These are phyloP conservation scores for Fusarium coffeatum DNA, from an alignment of 2,329 filamentous ascomycete genomes.

Conservation along the genomic window DNA sequence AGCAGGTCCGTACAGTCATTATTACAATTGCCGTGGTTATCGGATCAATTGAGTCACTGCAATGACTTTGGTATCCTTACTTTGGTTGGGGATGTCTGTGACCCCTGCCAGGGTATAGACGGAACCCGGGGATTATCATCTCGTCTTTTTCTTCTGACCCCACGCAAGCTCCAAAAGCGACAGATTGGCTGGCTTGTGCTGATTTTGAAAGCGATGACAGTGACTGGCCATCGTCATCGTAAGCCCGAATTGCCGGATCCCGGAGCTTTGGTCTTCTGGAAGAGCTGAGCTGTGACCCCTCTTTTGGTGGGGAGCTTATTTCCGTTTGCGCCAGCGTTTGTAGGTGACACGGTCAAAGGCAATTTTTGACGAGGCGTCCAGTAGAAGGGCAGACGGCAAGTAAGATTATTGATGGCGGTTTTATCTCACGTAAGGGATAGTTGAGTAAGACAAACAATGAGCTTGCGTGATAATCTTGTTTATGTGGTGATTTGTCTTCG, in stretches of 20 bases:
- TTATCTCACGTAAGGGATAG: too few species aligned
- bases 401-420: background rate
- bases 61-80: background rate
- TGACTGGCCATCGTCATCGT: background rate
- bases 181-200: conserved; percentile 8
- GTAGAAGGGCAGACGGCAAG: background rate
- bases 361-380: background rate
- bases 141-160: conserved; percentile 3
- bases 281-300: background rate
- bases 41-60: too few species aligned
- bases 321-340: background rate
- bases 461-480: too few species aligned
- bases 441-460: too few species aligned
- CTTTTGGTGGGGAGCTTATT: background rate
- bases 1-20: background rate
- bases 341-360: background rate
- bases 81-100: conserved; percentile 1
- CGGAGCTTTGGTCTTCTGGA: conserved; percentile 2
- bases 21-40: background rate
- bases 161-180: background rate
- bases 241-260: conserved; percentile 20
- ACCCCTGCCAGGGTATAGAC: background rate
- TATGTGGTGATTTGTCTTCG: background rate
- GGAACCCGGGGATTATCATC: conserved; percentile 16
- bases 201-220: background rate